phyloP scores from a whole-genome alignment of 2,329 filamentous ascomycete genomes.

The Sclerotinia sclerotiorum region DNA sequence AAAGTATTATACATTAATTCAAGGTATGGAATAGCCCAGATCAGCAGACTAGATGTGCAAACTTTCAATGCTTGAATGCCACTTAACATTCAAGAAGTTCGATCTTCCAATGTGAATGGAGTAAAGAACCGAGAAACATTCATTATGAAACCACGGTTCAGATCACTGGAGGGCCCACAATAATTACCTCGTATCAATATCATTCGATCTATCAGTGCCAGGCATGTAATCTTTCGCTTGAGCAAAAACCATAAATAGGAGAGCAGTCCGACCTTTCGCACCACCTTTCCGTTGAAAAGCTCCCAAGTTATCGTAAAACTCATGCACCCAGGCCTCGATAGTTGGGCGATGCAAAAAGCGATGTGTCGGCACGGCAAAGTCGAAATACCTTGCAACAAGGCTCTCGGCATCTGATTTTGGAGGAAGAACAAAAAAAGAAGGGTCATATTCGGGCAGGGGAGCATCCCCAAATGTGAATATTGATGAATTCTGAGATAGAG shows the following conservation, averaged over 20 bases:
- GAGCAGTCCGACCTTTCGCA: constrained; percentile 43
- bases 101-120: neutral
- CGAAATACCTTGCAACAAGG: constrained; percentile 54
- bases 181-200: constrained; percentile 27
- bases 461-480: constrained; percentile 39
- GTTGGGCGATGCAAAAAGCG: constrained; percentile 57
- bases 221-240: constrained; percentile 47
- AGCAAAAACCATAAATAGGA: constrained; percentile 53
- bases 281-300: constrained; percentile 45
- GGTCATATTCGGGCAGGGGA: constrained; percentile 47
- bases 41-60: neutral
- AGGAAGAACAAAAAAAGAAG: constrained; percentile 45
- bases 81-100: neutral
- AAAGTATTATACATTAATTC: constrained; percentile 24
- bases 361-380: constrained; percentile 60
- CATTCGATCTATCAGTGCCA: constrained; percentile 2
- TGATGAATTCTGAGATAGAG: constrained; percentile 45
- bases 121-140: neutral
- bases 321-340: constrained; percentile 50
- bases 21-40: neutral
- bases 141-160: neutral
- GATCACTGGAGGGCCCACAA: neutral
- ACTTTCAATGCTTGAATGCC: neutral
- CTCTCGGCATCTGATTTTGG: constrained; percentile 27
- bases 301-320: constrained; percentile 48